phyloP scores from a whole-genome alignment of 768 basidiomycete species.

The Termitomyces sp. region DNA sequence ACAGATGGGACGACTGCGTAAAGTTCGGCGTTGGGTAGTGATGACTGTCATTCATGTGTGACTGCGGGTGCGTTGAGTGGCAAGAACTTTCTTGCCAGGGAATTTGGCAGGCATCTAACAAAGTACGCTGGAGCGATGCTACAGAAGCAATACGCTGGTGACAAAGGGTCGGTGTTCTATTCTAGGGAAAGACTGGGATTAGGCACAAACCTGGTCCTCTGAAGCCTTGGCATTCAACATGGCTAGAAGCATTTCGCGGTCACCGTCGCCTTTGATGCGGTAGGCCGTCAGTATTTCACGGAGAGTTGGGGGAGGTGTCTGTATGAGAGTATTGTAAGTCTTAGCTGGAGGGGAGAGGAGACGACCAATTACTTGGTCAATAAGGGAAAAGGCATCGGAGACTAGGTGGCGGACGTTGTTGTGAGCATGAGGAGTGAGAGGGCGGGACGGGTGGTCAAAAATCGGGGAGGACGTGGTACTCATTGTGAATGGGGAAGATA shows the following conservation, averaged over 20 bases:
- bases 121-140: conserved; percentile 65
- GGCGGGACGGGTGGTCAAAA: conserved; percentile 28
- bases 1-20: conserved; percentile 34
- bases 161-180: conserved; percentile 3
- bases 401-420: conserved; percentile 35
- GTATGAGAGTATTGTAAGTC: conserved; percentile 17
- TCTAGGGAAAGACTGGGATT: background rate
- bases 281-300: conserved; percentile 88
- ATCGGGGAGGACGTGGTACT: conserved; percentile 32
- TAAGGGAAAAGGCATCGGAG: conserved; percentile 35
- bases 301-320: conserved; percentile 79
- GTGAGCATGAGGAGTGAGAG: conserved; percentile 25
- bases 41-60: conserved; percentile 32
- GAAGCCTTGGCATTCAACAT: conserved; percentile 92
- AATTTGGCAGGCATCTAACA: conserved; percentile 60
- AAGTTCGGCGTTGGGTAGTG: conserved; percentile 39
- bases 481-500: conserved; percentile 32
- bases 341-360: conserved; percentile 5
- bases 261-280: conserved; percentile 82
- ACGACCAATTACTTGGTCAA: conserved; percentile 39
- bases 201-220: conserved; percentile 77
- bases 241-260: conserved; percentile 87
- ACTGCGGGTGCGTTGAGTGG: conserved; percentile 20
- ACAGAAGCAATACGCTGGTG: conserved; percentile 70
- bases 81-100: conserved; percentile 21